A percentile compares a stretch with the other conserved stretches of the same genome.
These are phyloP conservation scores for Backusella psychrophila DNA, from an alignment of 192 early-diverging fungal genomes.

Conservation along the genomic window DNA sequence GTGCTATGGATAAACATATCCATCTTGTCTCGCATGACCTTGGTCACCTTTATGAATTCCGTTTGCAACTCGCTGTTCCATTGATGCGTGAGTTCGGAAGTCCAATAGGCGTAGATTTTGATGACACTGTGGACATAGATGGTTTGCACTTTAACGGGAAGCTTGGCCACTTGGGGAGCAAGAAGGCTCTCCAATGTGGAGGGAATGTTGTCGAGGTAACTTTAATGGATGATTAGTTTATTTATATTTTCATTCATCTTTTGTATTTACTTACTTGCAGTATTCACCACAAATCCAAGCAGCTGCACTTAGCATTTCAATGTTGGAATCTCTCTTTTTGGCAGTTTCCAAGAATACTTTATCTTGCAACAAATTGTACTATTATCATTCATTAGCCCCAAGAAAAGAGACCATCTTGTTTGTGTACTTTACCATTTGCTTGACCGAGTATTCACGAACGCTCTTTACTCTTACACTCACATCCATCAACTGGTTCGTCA, in stretches of 20 bases:
- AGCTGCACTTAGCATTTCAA: slow-evolving; percentile 77
- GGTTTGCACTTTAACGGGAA: slow-evolving; percentile 60
- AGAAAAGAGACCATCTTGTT: not conserved
- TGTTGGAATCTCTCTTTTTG: slow-evolving; percentile 58
- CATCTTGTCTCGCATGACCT: slow-evolving; percentile 46
- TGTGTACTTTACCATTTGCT: slow-evolving; percentile 60
- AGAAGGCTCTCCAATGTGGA: slow-evolving; percentile 44
- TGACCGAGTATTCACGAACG: slow-evolving; percentile 73
- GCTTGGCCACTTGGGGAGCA: slow-evolving; percentile 40
- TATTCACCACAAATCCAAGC: slow-evolving; percentile 94
- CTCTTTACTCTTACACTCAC: slow-evolving; percentile 86
- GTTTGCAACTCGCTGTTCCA: slow-evolving; percentile 51
- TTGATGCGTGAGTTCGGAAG: slow-evolving; percentile 44
- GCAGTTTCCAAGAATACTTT: slow-evolving; percentile 55
- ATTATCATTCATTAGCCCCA: not conserved
- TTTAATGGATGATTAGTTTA: slow-evolving; percentile 12
- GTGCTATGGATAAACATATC: slow-evolving; percentile 47
- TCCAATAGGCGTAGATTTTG: slow-evolving; percentile 68
- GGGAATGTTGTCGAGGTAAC: slow-evolving; percentile 34
- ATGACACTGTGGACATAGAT: slow-evolving; percentile 70
- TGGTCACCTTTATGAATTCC: slow-evolving; percentile 46
- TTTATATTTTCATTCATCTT: slow-evolving; percentile 11
- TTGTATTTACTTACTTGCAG: slow-evolving; percentile 48
- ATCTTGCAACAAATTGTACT: slow-evolving; percentile 73
- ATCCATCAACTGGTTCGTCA: slow-evolving; percentile 83